Conservation (phyloP, 306 rosid genomes). For the Arachis stenosperma region DNA sequence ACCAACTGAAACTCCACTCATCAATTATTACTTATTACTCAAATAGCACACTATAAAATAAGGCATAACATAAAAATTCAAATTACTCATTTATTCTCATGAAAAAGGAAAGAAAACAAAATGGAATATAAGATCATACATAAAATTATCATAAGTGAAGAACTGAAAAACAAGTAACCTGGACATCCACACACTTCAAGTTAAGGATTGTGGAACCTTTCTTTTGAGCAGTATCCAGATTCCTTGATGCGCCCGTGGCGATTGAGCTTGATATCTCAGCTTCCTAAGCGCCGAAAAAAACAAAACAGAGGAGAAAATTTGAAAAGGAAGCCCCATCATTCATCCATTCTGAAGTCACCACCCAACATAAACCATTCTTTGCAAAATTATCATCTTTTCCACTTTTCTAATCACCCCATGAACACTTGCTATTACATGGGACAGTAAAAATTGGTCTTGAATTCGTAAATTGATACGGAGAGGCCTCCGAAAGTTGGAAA, state of each 20-base stretch:
- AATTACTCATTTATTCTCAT: background rate
- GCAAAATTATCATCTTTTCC: background rate
- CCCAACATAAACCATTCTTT: background rate
- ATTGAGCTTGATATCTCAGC: conserved; percentile 94
- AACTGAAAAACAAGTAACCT: conserved; percentile 53
- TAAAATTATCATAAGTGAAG: background rate
- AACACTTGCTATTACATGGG: conserved; percentile 2
- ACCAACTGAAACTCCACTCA: conserved; percentile 16
- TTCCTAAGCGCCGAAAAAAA: conserved; percentile 50
- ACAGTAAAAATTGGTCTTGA: background rate
- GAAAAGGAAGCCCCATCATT: conserved; percentile 8
- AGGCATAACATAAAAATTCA: conserved; percentile 13
- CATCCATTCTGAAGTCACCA: background rate
- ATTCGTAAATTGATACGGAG: background rate
- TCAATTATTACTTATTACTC: background rate
- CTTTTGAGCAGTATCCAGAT: conserved; percentile 82
- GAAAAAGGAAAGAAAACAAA: background rate
- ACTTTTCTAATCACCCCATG: background rate
- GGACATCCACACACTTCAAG: conserved; percentile 88
- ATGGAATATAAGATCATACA: background rate
- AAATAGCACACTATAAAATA: background rate
- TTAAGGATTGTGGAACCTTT: conserved; percentile 90
- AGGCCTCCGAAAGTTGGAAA: conserved; percentile 22
- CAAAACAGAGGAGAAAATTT: background rate
- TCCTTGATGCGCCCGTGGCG: conserved; percentile 72